Base-by-base conservation (phyloP, 441 rosid genomes). In the Pelargonium citronellum region DNA sequence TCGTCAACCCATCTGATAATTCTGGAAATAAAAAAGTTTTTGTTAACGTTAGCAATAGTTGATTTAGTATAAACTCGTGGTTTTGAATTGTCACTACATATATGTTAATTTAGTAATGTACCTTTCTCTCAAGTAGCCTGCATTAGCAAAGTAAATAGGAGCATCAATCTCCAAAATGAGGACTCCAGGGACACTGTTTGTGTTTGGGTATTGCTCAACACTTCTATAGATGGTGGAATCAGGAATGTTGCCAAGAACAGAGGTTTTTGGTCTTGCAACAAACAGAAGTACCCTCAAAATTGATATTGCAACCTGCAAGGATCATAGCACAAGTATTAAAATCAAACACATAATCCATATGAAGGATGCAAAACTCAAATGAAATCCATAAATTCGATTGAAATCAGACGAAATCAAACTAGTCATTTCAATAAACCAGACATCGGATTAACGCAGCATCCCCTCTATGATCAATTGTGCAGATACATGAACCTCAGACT, bases 91-190 rank as follows among this genome's bases (percentile, higher is more conserved):
- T n/a, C n/a, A n/a, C n/a, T n/a, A n/a, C n/a, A n/a, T n/a, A n/a
- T n/a, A 44, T 1, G 12, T 12, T 9, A 20, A 5, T 43, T 8
- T 22, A 22, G 24, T 22, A 1, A 20, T 24, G 10, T 37, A 89
- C 96, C 99, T 89, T 68, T 92, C 98, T 73, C 99, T 86, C 44
- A 96, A 71, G 83, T 96, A 96, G 75, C 91, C 69, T 7, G 98
- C 68, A 77, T 91, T 96, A 15, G 98, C 88, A 72, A 96, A 96
- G 85, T 87, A 96, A 66, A 93, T 90, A 4, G 98, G 98, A 61
- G 97, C 97, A 77, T 87, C 90, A 47, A 96, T 90, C 81, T 88
- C 83, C 37, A 95, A 83, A 27, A 93, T 83, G 64, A 96, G 90
- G 74, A 91, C 64, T 67, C 95, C 93, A 7, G 97, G 90, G 39